phyloP scores from a whole-genome alignment of 2,329 filamentous ascomycete species.

The Pseudocercospora fuligena region DNA sequence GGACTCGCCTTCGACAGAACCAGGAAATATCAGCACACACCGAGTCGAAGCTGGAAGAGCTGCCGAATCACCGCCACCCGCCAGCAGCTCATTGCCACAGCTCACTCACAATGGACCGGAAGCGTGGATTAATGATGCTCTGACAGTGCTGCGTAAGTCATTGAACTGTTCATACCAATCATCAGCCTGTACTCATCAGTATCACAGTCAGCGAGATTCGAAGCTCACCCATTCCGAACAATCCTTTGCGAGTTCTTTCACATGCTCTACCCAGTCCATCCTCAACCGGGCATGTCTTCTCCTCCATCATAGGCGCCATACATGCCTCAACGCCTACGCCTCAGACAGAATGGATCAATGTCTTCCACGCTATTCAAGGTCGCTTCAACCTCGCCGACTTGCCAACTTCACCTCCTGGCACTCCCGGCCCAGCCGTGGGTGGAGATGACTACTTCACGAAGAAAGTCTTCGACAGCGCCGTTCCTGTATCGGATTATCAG shows the following conservation, averaged over 20 bases:
- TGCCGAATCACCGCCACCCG: neutral
- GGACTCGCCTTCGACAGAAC: conserved; percentile 48
- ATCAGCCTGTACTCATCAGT: neutral
- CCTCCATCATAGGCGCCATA: conserved; percentile 59
- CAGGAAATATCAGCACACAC: conserved; percentile 28
- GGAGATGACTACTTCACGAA: conserved; percentile 66
- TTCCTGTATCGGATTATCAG: conserved; percentile 63
- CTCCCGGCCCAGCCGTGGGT: conserved; percentile 57
- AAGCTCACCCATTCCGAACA: conserved; percentile 38
- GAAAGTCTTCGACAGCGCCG: conserved; percentile 66
- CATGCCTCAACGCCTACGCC: conserved; percentile 57
- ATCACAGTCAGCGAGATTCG: conserved; percentile 46
- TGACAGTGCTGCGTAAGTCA: conserved; percentile 38
- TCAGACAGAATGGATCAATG: conserved; percentile 64
- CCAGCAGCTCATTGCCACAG: conserved; percentile 7
- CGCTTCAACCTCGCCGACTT: conserved; percentile 66
- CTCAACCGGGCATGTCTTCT: conserved; percentile 56
- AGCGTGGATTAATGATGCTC: conserved; percentile 37
- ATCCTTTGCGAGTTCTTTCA: conserved; percentile 61
- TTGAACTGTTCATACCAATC: neutral
- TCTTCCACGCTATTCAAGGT: conserved; percentile 67
- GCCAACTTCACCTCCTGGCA: conserved; percentile 66
- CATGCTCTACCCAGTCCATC: conserved; percentile 65
- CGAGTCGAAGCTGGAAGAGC: neutral
- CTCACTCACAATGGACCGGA: conserved; percentile 6